Conservation (phyloP, 176 grass and related monocot species). For the Elymus sibiricus region DNA sequence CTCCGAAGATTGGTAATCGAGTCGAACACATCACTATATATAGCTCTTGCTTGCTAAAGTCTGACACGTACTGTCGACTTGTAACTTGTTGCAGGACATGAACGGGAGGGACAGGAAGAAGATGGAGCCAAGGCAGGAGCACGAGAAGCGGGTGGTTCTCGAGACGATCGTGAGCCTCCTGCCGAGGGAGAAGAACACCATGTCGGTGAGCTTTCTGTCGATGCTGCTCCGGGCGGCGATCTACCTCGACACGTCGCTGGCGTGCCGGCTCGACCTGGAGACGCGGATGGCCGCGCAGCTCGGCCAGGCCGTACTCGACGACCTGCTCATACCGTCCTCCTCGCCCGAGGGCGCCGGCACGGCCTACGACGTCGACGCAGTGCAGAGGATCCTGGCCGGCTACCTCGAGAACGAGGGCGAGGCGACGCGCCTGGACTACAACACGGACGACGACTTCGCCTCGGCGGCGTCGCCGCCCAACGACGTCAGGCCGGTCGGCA, state of each 20-base stretch:
- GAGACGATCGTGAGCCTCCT: constrained; percentile 86
- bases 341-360: constrained; percentile 22
- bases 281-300: constrained; percentile 75
- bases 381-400: constrained; percentile 75
- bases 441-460: constrained; percentile 62
- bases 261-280: constrained; percentile 85
- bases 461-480: constrained; percentile 47
- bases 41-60: neutral
- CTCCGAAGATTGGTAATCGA: constrained; percentile 69
- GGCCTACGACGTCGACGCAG: constrained; percentile 70
- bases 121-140: constrained; percentile 63
- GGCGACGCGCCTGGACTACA: constrained; percentile 54
- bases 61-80: neutral
- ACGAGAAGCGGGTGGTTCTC: constrained; percentile 80
- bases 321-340: constrained; percentile 74
- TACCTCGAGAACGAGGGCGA: constrained; percentile 72
- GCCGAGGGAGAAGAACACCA: constrained; percentile 68
- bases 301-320: constrained; percentile 70
- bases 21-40: neutral
- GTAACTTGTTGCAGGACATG: constrained; percentile 48
- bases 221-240: constrained; percentile 79
- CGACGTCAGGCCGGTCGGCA: constrained; percentile 48
- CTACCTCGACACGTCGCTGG: constrained; percentile 75
- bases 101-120: constrained; percentile 52
- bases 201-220: constrained; percentile 86